Evolutionary conservation across 345 rosid genomes (phyloP), one percentile per base, ranked within the genome.

Genomic region (Eucalyptus erythrocorys): DNA sequence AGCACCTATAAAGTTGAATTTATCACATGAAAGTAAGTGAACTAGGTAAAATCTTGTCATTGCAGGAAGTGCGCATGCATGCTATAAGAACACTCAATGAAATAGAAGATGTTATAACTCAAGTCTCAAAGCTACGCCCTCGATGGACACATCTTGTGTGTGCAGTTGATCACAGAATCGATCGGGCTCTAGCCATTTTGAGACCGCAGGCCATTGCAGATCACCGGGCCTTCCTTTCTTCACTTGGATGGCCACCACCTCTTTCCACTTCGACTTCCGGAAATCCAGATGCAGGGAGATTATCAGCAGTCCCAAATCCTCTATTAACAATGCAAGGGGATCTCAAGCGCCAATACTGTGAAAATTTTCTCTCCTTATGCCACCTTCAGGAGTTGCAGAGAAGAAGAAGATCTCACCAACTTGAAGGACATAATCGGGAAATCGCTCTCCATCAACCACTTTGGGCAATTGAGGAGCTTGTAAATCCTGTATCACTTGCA

Each of bases 401-500:
- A 90, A 95, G 91, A 90, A 95, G 99, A 92, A 96, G 94, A 92
- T 94, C 93, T 42, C 94, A 98, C 88, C 99, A 94, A 88, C 99
- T 96, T 87, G 95, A 95, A 89, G 96, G 95, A 87, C 93, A 89
- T 86, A 93, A 94, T 89, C 90, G 90, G 86, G 96, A 96, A 90
- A 91, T 91, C 86, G 94, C 97, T 90, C 91, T 95, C 57, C 95
- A 91, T 61, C 99, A 97, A 88, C 97, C 99, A 86, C 96, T 98
- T 80, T 98, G 99, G 99, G 99, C 98, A 88, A 93, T 97, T 90
- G 99, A 96, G 93, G 99, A 98, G 94, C 95, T 98, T 87, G 99
- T 94, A 85, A 98, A 93, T 86, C 99, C 99, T 89, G 88, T 97
- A 87, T 93, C 95, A 16, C 89, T 98, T 90, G 94, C 97, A 61